These are phyloP conservation scores for Globisporangium yorkense DNA, from an alignment of 352 stramenopile genomes.

Conservation along the genomic window DNA sequence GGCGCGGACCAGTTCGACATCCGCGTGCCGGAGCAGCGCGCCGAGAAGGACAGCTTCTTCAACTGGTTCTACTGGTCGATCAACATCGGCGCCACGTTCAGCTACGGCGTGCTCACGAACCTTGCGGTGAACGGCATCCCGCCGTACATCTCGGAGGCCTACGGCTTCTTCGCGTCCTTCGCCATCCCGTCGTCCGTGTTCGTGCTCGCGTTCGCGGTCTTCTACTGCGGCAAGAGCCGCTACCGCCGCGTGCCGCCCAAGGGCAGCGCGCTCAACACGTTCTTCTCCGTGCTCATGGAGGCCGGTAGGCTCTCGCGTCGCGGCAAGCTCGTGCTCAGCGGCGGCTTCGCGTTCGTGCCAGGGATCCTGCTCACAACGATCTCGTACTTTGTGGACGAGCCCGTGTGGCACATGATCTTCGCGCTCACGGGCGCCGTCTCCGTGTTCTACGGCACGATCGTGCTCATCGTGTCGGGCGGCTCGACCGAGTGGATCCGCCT, in stretches of 20 bases:
- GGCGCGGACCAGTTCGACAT: slow-evolving; percentile 82
- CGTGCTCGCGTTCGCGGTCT: slow-evolving; percentile 70
- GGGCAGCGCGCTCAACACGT: slow-evolving; percentile 67
- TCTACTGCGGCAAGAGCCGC: slow-evolving; percentile 57
- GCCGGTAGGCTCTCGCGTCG: slow-evolving; percentile 44
- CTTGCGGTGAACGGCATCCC: slow-evolving; percentile 86
- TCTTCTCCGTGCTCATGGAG: slow-evolving; percentile 62
- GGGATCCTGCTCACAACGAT: slow-evolving; percentile 72
- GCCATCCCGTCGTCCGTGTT: slow-evolving; percentile 81
- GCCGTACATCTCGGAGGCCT: slow-evolving; percentile 71
- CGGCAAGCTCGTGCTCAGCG: slow-evolving; percentile 74
- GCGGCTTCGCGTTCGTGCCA: slow-evolving; percentile 56
- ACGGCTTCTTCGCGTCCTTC: slow-evolving; percentile 88
- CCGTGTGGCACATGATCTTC: slow-evolving; percentile 46
- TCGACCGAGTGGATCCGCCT: slow-evolving; percentile 56
- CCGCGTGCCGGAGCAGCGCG: slow-evolving; percentile 50
- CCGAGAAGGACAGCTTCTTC: slow-evolving; percentile 89
- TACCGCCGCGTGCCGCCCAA: slow-evolving; percentile 72
- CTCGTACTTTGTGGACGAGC: slow-evolving; percentile 75
- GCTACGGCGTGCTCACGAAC: slow-evolving; percentile 88
- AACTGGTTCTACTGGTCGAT: slow-evolving; percentile 94
- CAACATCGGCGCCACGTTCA: slow-evolving; percentile 89
- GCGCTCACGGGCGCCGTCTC: slow-evolving; percentile 43
- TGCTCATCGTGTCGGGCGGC: slow-evolving; percentile 58
- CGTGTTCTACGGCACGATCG: slow-evolving; percentile 64